Conservation (phyloP, 2,329 filamentous ascomycete species). For the Arthroderma sp. region DNA sequence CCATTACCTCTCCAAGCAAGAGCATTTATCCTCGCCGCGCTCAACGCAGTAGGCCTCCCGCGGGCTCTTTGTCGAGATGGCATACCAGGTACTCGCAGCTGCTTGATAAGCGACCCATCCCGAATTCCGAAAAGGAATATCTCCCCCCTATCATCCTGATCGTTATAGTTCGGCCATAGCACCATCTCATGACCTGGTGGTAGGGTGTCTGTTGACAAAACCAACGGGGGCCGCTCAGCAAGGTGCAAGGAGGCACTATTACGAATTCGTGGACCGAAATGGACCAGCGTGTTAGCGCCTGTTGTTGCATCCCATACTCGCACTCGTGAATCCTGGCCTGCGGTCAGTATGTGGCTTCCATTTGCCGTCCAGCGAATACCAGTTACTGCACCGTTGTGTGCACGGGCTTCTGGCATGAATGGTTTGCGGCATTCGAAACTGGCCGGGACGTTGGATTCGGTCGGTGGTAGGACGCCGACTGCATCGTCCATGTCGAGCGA, state of each 20-base stretch:
- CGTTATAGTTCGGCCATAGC: constrained; percentile 68
- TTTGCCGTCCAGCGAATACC: constrained; percentile 74
- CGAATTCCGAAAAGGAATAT: constrained; percentile 70
- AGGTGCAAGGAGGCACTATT: constrained; percentile 50
- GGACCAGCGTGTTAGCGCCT: constrained; percentile 75
- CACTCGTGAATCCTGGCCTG: constrained; percentile 72
- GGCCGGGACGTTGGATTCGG: constrained; percentile 15
- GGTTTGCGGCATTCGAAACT: constrained; percentile 24
- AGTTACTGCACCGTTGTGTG: constrained; percentile 73
- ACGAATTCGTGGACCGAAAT: constrained; percentile 69
- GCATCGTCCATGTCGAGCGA: constrained; percentile 75
- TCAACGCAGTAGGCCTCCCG: constrained; percentile 34
- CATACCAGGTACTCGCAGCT: constrained; percentile 52
- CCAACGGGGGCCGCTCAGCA: constrained; percentile 47
- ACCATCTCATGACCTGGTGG: constrained; percentile 49
- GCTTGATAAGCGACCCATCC: constrained; percentile 58
- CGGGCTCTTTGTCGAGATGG: constrained; percentile 25
- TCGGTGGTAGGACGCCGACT: constrained; percentile 45
- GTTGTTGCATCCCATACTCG: constrained; percentile 74
- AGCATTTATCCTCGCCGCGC: constrained; percentile 54
- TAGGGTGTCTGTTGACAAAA: constrained; percentile 40
- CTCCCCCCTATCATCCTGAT: constrained; percentile 49
- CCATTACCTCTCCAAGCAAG: constrained; percentile 62
- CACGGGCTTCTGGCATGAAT: constrained; percentile 37
- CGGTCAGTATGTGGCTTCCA: constrained; percentile 61